Percentiles rank a stretch among this genome's conserved stretches.
These are phyloP conservation scores for Bryoglossum gracile DNA, from an alignment of 495 filamentous ascomycete genomes.

Conservation along the genomic window DNA sequence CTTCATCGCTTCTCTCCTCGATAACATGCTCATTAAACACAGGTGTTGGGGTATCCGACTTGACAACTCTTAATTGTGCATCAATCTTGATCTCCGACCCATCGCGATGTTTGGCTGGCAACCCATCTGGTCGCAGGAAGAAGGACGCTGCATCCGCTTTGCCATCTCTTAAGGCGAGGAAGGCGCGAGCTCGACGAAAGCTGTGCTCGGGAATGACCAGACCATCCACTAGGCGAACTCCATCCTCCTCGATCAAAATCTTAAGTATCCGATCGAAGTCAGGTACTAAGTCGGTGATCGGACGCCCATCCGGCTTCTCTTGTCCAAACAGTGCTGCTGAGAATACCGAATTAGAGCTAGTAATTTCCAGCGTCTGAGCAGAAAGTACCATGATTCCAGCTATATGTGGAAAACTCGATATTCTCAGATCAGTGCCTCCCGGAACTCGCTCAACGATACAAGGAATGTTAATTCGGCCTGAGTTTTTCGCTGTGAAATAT, in stretches of 20 bases:
- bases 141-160: constrained; percentile 65
- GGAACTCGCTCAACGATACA: constrained; percentile 62
- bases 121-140: constrained; percentile 72
- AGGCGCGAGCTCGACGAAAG: constrained; percentile 80
- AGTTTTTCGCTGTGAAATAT: constrained; percentile 74
- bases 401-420: constrained; percentile 94
- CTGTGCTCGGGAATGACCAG: constrained; percentile 95
- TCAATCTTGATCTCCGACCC: constrained; percentile 88
- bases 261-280: constrained; percentile 77
- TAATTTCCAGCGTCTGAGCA: constrained; percentile 66
- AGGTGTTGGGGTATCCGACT: constrained; percentile 56
- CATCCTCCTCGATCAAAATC: constrained; percentile 78
- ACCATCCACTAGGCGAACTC: constrained; percentile 76
- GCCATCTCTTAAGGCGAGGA: constrained; percentile 74
- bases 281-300: constrained; percentile 74
- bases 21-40: constrained; percentile 38
- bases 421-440: constrained; percentile 57
- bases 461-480: constrained; percentile 68
- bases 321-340: constrained; percentile 87
- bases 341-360: constrained; percentile 91
- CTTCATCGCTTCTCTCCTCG: constrained; percentile 44
- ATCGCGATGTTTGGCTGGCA: constrained; percentile 81
- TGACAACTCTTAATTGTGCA: constrained; percentile 90
- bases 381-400: constrained; percentile 91
- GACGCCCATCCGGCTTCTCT: constrained; percentile 68